These are phyloP conservation scores for Metschnikowia arizonensis DNA, from an alignment of 805 yeast genomes.

Conservation along the genomic window DNA sequence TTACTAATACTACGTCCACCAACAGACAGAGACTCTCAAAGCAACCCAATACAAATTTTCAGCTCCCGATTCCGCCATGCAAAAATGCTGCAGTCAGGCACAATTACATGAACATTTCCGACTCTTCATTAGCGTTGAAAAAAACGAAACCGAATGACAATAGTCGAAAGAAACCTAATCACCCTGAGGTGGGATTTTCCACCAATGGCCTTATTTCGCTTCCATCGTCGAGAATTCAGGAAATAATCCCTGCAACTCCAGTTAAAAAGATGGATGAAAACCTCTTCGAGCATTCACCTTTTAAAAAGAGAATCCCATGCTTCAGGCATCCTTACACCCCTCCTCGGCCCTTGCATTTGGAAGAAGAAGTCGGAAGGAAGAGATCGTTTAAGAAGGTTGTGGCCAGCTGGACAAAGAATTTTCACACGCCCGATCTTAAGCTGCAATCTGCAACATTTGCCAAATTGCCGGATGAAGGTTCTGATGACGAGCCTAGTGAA, in stretches of 20 bases:
- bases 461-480: constrained; percentile 3
- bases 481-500: constrained; percentile 16
- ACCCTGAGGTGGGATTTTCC: constrained; percentile 37
- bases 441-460: constrained; percentile 2
- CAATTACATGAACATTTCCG: constrained; percentile 37
- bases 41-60: not conserved
- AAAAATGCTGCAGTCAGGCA: constrained; percentile 18
- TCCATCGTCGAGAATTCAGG: constrained; percentile 44
- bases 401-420: constrained; percentile 41
- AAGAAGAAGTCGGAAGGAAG: constrained; percentile 25
- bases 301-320: not conserved
- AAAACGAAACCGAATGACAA: constrained; percentile 20
- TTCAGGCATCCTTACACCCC: not conserved
- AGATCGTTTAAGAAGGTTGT: constrained; percentile 35
- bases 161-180: constrained; percentile 4
- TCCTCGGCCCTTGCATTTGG: constrained; percentile 6
- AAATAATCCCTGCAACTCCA: constrained; percentile 64
- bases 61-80: constrained; percentile 8
- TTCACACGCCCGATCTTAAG: constrained; percentile 16
- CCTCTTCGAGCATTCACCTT: constrained; percentile 3
- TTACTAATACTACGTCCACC: not conserved
- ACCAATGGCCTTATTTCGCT: constrained; percentile 48
- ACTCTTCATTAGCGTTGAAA: constrained; percentile 37
- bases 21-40: constrained; percentile 6
- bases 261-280: constrained; percentile 49